phyloP scores from a whole-genome alignment of 495 filamentous ascomycete species.

The Penicillium ochrochloron region DNA sequence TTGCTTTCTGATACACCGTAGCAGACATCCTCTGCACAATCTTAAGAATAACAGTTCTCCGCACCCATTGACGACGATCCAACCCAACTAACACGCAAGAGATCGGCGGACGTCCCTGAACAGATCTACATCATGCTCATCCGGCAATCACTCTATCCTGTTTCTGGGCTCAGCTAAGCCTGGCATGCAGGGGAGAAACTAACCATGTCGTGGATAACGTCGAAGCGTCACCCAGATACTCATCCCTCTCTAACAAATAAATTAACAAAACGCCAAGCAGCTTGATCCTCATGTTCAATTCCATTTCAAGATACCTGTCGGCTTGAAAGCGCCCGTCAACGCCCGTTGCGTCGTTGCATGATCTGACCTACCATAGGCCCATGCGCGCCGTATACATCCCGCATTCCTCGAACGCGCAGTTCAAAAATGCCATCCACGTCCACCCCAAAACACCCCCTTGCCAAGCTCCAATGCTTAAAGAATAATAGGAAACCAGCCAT shows the following conservation, averaged over 20 bases:
- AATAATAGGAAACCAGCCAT: not conserved
- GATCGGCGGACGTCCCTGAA: no score
- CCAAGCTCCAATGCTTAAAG: not conserved
- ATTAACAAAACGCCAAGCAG: not conserved
- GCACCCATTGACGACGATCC: no score
- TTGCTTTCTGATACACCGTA: no score
- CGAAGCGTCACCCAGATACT: not conserved
- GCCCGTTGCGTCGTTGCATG: not conserved
- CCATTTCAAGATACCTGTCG: not conserved
- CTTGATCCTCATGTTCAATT: not conserved
- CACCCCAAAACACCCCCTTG: constrained; percentile 14
- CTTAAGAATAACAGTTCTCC: no score
- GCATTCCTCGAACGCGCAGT: constrained; percentile 24
- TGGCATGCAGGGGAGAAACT: not conserved
- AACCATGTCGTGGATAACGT: not conserved
- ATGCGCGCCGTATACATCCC: constrained; percentile 8
- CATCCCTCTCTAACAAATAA: not conserved
- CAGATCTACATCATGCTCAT: not conserved
- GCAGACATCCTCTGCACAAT: no score
- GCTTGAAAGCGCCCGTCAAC: not conserved
- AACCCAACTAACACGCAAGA: no score
- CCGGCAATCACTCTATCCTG: not conserved
- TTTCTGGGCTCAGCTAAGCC: not conserved
- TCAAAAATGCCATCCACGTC: constrained; percentile 23
- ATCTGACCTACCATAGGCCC: not conserved